Evolutionary conservation across 495 filamentous ascomycete genomes (phyloP).

Genomic region (Poronia punctata): DNA sequence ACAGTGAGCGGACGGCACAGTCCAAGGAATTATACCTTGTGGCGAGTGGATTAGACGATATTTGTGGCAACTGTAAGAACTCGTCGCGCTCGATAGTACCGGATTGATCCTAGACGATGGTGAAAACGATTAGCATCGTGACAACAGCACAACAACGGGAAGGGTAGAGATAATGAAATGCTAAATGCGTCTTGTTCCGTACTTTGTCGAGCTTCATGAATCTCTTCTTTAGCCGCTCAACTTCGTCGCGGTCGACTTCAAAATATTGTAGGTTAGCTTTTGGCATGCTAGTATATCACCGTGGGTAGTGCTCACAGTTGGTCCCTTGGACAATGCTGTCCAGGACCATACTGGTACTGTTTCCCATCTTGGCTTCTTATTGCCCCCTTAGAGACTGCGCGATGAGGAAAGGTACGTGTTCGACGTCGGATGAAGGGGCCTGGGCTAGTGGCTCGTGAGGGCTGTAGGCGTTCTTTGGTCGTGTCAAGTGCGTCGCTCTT

Average conservation of each 20-base stretch:
- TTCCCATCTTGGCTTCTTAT: slow-evolving; percentile 59
- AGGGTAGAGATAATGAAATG: neutral
- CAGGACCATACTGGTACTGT: slow-evolving; percentile 74
- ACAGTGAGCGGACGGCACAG: too few relatives aligned
- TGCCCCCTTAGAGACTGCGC: slow-evolving; percentile 13
- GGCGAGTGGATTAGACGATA: slow-evolving; percentile 94
- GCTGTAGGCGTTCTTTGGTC: too few relatives aligned
- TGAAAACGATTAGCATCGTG: too few relatives aligned
- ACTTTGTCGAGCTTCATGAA: slow-evolving; percentile 99
- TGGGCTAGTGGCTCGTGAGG: too few relatives aligned
- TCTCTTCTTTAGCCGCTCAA: slow-evolving; percentile 87
- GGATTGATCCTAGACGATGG: slow-evolving; percentile 69
- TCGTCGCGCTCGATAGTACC: slow-evolving; percentile 98
- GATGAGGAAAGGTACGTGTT: slow-evolving; percentile 3
- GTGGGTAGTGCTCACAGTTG: slow-evolving; percentile 62
- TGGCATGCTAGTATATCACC: neutral
- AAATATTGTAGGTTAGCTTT: slow-evolving; percentile 5
- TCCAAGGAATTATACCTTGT: slow-evolving; percentile 57
- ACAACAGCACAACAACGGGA: too few relatives aligned
- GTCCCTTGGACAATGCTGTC: slow-evolving; percentile 94
- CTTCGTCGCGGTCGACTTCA: slow-evolving; percentile 91
- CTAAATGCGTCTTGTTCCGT: slow-evolving; percentile 14
- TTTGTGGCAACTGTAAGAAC: slow-evolving; percentile 93
- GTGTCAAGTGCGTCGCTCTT: too few relatives aligned
- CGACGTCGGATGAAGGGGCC: too few relatives aligned